A percentile compares a stretch with the other conserved stretches of the same genome.
phyloP scores from a whole-genome alignment of 805 yeast genomes.

The Hanseniaspora occidentalis region DNA sequence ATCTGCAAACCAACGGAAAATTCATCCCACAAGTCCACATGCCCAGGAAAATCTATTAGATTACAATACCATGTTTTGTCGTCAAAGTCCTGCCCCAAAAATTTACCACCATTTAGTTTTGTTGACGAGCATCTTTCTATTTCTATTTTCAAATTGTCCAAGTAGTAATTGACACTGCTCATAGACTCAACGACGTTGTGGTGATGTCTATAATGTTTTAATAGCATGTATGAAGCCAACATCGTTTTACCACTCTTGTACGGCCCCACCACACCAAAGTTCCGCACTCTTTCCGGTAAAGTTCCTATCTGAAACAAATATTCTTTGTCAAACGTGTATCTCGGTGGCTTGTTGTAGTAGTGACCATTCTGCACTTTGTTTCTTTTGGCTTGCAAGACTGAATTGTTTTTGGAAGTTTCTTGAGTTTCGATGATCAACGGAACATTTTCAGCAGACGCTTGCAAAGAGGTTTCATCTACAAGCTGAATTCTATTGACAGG shows the following conservation, averaged over 20 bases:
- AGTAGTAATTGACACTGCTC: constrained; percentile 30
- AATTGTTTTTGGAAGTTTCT: background rate
- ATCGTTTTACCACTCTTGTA: constrained; percentile 81
- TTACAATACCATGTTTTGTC: constrained; percentile 48
- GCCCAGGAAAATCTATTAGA: constrained; percentile 86
- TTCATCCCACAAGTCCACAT: constrained; percentile 73
- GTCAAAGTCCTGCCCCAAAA: constrained; percentile 41
- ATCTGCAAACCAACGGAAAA: constrained; percentile 48
- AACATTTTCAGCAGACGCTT: no score
- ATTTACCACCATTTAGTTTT: constrained; percentile 46
- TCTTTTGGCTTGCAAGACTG: constrained; percentile 1
- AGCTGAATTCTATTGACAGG: no score
- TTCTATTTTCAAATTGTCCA: constrained; percentile 64
- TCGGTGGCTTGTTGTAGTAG: constrained; percentile 32
- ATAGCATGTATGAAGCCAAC: constrained; percentile 53
- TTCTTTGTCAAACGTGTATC: constrained; percentile 45
- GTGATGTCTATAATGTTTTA: constrained; percentile 45
- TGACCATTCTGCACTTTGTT: constrained; percentile 2
- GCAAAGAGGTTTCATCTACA: no score
- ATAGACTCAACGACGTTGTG: constrained; percentile 11
- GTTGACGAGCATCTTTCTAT: constrained; percentile 57
- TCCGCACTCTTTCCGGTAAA: constrained; percentile 56
- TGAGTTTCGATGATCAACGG: background rate
- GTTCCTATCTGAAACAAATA: constrained; percentile 41
- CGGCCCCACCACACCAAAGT: constrained; percentile 69